Conservation (phyloP, 2,329 filamentous ascomycete species). For the Fusarium globosum region DNA sequence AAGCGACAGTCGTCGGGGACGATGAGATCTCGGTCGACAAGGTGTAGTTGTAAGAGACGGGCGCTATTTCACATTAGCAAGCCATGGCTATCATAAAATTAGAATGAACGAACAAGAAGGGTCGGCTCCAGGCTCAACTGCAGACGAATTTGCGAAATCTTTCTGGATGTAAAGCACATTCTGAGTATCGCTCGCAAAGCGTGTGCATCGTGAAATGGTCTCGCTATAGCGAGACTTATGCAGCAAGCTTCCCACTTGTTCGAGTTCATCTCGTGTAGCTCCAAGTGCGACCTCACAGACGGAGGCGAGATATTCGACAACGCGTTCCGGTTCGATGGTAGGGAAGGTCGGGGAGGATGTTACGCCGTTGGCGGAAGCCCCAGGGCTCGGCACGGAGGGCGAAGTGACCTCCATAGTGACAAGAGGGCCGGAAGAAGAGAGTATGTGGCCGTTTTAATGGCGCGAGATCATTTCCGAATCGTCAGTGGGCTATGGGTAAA, state of each 20-base stretch:
- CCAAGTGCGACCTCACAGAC: slow-evolving; percentile 80
- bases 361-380: slow-evolving; percentile 58
- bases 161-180: slow-evolving; percentile 92
- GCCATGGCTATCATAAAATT: neutral
- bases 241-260: slow-evolving; percentile 83
- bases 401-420: slow-evolving; percentile 65
- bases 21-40: slow-evolving; percentile 85
- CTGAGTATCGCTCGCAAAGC: slow-evolving; percentile 90
- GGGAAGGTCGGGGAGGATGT: slow-evolving; percentile 58
- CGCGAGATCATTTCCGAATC: slow-evolving; percentile 47
- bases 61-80: slow-evolving; percentile 48
- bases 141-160: slow-evolving; percentile 69
- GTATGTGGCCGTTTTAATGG: slow-evolving; percentile 35
- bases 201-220: slow-evolving; percentile 85
- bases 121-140: slow-evolving; percentile 61
- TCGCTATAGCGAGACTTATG: slow-evolving; percentile 78
- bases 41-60: slow-evolving; percentile 76
- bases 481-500: slow-evolving; percentile 23
- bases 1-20: slow-evolving; percentile 82
- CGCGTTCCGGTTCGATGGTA: slow-evolving; percentile 72
- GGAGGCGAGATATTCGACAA: slow-evolving; percentile 77
- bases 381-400: slow-evolving; percentile 55
- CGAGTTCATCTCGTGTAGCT: slow-evolving; percentile 80
- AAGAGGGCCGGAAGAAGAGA: slow-evolving; percentile 22
- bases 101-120: slow-evolving; percentile 54